A percentile compares a stretch with the other conserved stretches of the same genome.
Evolutionary conservation across 495 filamentous ascomycete genomes (phyloP).

Genomic region (Xylaria longipes): DNA sequence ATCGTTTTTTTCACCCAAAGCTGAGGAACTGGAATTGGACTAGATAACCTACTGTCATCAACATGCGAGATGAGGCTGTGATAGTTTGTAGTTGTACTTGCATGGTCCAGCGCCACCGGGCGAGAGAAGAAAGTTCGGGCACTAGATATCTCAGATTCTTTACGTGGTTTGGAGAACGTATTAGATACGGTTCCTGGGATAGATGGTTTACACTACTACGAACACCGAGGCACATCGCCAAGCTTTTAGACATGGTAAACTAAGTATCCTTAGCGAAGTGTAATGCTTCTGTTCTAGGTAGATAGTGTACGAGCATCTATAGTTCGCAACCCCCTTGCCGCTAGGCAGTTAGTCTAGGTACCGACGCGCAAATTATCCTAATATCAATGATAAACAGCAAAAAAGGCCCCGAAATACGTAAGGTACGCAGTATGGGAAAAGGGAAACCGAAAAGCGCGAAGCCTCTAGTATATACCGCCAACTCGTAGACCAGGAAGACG

Average conservation of each 20-base stretch:
- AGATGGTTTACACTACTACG: not conserved
- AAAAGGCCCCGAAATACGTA: not conserved
- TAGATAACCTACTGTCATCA: not conserved
- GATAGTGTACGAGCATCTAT: not conserved
- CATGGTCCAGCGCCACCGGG: not conserved
- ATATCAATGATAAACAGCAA: not conserved
- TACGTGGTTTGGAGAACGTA: not conserved
- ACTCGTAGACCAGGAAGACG: not conserved
- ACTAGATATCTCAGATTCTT: not conserved
- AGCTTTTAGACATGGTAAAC: not conserved
- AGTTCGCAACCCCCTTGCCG: constrained; percentile 3
- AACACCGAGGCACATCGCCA: not conserved
- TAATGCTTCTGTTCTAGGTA: constrained; percentile 14
- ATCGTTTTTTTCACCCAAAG: not conserved
- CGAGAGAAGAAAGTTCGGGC: not conserved
- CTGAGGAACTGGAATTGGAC: not conserved
- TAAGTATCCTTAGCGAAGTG: not conserved
- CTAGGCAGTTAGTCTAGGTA: constrained; percentile 1
- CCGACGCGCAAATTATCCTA: not conserved
- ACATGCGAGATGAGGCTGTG: not conserved
- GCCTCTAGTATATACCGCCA: not conserved
- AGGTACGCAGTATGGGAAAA: not conserved
- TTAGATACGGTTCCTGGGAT: not conserved
- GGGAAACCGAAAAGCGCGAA: not conserved
- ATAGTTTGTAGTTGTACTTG: not conserved